Evolutionary conservation across 306 rosid genomes (phyloP).

Genomic region (Cajanus cajan): DNA sequence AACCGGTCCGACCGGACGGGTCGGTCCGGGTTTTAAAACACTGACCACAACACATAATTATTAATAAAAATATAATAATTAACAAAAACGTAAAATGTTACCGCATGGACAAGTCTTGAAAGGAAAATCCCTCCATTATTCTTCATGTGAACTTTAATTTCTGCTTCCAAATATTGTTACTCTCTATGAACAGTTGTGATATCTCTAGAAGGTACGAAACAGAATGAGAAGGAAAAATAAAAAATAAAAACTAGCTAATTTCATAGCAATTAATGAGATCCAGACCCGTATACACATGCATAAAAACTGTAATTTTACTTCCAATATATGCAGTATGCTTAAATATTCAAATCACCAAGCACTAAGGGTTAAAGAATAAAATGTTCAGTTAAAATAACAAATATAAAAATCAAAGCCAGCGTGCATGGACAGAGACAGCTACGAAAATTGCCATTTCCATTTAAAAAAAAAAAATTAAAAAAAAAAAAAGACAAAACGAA

Average conservation of each 20-base stretch:
- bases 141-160: not conserved
- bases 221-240: not conserved
- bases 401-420: not conserved
- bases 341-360: not conserved
- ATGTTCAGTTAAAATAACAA: not conserved
- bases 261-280: too few species aligned
- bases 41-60: too few species aligned
- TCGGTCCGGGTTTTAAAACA: too few species aligned
- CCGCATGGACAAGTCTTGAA: not conserved
- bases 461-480: too few species aligned
- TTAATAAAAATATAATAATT: too few species aligned
- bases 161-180: not conserved
- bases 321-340: too few species aligned
- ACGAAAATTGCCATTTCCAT: too few species aligned
- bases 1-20: too few species aligned
- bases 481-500: not conserved
- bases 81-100: too few species aligned
- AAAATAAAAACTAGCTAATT: too few species aligned
- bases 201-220: not conserved
- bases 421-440: not conserved
- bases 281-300: too few species aligned
- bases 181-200: not conserved
- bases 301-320: too few species aligned
- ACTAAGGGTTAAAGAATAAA: not conserved
- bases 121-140: not conserved